Percentiles rank a stretch among this genome's conserved stretches.
Conservation (phyloP, 306 rosid genomes). For the Corylus americana region DNA sequence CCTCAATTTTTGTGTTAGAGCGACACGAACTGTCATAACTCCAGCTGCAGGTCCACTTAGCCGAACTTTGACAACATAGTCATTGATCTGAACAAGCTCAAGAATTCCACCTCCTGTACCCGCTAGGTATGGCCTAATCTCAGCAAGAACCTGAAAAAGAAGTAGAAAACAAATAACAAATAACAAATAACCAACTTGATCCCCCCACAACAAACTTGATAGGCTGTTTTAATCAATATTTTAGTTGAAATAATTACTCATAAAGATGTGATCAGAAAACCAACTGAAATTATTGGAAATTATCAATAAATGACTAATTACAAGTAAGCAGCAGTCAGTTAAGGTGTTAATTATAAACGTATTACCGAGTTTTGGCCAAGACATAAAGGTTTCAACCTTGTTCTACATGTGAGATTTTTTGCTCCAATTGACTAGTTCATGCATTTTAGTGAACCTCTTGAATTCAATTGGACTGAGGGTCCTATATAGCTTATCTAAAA, state of each 20-base stretch:
- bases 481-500: background rate
- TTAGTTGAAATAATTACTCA: slow-evolving; percentile 14
- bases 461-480: background rate
- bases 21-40: slow-evolving; percentile 92
- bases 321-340: background rate
- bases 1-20: slow-evolving; percentile 86
- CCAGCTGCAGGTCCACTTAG: slow-evolving; percentile 90
- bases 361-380: background rate
- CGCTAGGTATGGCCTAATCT: slow-evolving; percentile 90
- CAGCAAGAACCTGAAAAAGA: slow-evolving; percentile 73
- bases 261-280: slow-evolving; percentile 5
- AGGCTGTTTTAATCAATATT: slow-evolving; percentile 4
- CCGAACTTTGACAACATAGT: slow-evolving; percentile 72
- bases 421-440: slow-evolving; percentile 5
- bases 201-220: background rate
- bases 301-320: background rate
- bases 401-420: background rate
- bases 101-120: slow-evolving; percentile 96
- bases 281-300: slow-evolving; percentile 1
- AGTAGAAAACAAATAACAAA: background rate
- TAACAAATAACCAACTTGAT: background rate
- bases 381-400: background rate
- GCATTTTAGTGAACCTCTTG: background rate
- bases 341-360: background rate
- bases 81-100: slow-evolving; percentile 69